phyloP scores from a whole-genome alignment of 768 basidiomycete species.

The Suillus variegatus region DNA sequence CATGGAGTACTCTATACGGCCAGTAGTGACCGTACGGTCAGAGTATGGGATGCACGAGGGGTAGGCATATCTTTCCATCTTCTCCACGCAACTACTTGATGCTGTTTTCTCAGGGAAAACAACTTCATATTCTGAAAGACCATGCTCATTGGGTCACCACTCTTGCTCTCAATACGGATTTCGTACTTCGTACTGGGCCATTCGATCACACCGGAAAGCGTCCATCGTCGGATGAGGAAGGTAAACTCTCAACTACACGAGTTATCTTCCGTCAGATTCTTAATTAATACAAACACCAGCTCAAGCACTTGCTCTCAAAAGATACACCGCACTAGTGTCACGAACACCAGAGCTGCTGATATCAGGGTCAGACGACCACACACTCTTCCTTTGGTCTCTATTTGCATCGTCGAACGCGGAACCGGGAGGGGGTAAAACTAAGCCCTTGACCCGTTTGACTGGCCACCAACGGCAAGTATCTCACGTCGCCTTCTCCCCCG shows the following conservation, averaged over 20 bases:
- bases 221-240: conserved; percentile 81
- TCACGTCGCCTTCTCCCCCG: conserved; percentile 93
- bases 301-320: conserved; percentile 69
- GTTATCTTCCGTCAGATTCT: background rate
- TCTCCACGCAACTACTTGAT: conserved; percentile 6
- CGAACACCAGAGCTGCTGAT: conserved; percentile 79
- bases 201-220: conserved; percentile 87
- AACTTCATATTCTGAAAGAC: conserved; percentile 83
- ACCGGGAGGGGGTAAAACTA: conserved; percentile 49
- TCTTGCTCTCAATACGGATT: conserved; percentile 92
- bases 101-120: conserved; percentile 61
- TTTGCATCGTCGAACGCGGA: conserved; percentile 50
- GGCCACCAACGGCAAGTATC: conserved; percentile 95
- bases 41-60: conserved; percentile 88
- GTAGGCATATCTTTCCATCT: conserved; percentile 41
- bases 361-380: conserved; percentile 97
- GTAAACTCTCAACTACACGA: conserved; percentile 38
- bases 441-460: conserved; percentile 77
- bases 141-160: conserved; percentile 99
- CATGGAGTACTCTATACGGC: conserved; percentile 90
- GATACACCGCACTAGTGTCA: conserved; percentile 72
- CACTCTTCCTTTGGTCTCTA: conserved; percentile 92
- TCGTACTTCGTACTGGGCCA: conserved; percentile 90
- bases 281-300: conserved; percentile 44
- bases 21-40: conserved; percentile 90